These are phyloP conservation scores for Penicillium nucicola DNA, from an alignment of 495 filamentous ascomycete species.

Conservation along the genomic window DNA sequence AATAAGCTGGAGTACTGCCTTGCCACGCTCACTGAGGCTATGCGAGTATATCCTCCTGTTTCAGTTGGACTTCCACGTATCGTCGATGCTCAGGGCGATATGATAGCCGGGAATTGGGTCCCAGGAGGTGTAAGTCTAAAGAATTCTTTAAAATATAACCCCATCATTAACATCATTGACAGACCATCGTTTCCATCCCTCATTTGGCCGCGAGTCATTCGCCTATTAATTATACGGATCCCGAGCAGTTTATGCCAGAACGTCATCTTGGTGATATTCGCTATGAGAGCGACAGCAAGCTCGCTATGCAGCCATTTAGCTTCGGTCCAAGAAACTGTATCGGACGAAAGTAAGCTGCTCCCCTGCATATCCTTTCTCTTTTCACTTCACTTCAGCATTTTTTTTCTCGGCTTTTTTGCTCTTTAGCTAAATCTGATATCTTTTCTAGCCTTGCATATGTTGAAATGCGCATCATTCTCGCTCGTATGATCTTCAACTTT, in stretches of 20 bases:
- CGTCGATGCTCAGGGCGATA: conserved; percentile 41
- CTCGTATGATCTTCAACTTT: conserved; percentile 42
- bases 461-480: conserved; percentile 41
- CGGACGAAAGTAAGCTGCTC: conserved; percentile 52
- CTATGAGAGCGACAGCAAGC: conserved; percentile 39
- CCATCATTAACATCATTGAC: no score
- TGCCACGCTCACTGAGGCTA: conserved; percentile 54
- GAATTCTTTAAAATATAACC: no score
- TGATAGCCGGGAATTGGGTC: conserved; percentile 42
- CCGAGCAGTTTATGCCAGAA: conserved; percentile 51
- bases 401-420: no score
- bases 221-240: conserved; percentile 39
- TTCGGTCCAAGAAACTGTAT: conserved; percentile 59
- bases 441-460: conserved; percentile 37
- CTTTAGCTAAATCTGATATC: background rate
- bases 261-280: conserved; percentile 37
- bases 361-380: no score
- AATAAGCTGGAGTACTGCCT: conserved; percentile 48
- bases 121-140: conserved; percentile 26
- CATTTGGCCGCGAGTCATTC: conserved; percentile 44
- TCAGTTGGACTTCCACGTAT: conserved; percentile 41
- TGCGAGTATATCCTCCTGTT: conserved; percentile 58
- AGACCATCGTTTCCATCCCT: conserved; percentile 48
- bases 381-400: no score
- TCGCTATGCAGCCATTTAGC: conserved; percentile 52